phyloP scores from a whole-genome alignment of 345 rosid species.

The Cardamine chenopodiifolia region DNA sequence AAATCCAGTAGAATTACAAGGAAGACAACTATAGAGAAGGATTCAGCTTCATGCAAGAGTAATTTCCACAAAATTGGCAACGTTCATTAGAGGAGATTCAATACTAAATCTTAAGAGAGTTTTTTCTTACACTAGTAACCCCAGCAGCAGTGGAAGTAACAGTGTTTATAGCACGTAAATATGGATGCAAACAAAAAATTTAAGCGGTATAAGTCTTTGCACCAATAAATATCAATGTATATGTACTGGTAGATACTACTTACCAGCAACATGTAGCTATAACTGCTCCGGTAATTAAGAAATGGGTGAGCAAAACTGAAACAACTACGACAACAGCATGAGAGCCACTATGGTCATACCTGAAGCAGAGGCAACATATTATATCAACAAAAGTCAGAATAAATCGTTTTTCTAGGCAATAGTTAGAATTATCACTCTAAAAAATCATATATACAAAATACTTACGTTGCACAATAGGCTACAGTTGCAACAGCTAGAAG shows the following conservation, averaged over 20 bases:
- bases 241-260: constrained; percentile 39
- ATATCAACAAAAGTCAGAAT: background rate
- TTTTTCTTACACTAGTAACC: background rate
- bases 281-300: constrained; percentile 69
- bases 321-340: constrained; percentile 82
- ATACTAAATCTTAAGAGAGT: background rate
- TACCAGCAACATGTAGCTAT: constrained; percentile 94
- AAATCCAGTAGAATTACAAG: background rate
- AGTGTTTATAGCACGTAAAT: background rate
- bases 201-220: background rate
- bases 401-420: background rate
- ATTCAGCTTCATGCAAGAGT: background rate
- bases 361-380: constrained; percentile 40
- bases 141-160: background rate
- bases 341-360: constrained; percentile 88
- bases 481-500: constrained; percentile 78
- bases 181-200: background rate
- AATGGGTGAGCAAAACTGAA: constrained; percentile 81
- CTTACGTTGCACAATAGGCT: constrained; percentile 99
- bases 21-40: background rate
- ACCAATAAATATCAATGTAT: constrained; percentile 1
- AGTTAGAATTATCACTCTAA: background rate
- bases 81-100: background rate
- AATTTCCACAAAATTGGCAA: constrained; percentile 20
- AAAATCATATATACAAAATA: constrained; percentile 22